Percentiles rank a stretch among this genome's conserved stretches.
Conservation (phyloP, 371 early-diverging fungal genomes). For the Saksenaea vasiformis region DNA sequence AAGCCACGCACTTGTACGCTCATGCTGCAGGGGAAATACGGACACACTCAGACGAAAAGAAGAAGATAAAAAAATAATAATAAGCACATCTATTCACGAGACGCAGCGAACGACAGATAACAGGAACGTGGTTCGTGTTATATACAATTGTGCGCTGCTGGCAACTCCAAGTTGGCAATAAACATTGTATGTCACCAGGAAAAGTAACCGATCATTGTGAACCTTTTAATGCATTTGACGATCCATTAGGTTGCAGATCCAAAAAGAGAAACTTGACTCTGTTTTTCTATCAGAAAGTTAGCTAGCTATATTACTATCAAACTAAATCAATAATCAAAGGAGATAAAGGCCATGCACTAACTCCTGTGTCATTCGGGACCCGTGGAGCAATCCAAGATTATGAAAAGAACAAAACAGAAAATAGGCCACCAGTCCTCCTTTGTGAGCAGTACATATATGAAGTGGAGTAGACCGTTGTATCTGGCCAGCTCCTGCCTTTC, state of each 20-base stretch:
- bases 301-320: not conserved
- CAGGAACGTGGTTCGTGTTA: no score
- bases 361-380: not conserved
- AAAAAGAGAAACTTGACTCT: no score
- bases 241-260: not conserved
- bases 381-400: not conserved
- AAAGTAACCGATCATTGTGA: not conserved
- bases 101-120: no score
- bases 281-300: no score
- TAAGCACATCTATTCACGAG: not conserved
- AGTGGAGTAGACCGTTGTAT: not conserved
- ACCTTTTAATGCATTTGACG: not conserved
- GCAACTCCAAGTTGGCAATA: no score
- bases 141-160: no score
- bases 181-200: not conserved
- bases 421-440: not conserved
- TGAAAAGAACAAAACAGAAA: not conserved
- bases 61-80: not conserved
- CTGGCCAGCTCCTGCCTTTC: not conserved
- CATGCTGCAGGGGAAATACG: not conserved
- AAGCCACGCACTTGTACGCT: not conserved
- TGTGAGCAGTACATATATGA: not conserved
- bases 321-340: not conserved
- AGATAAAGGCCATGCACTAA: not conserved
- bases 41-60: not conserved